These are phyloP conservation scores for Papiliotrema nemorosa DNA, from an alignment of 1,284 basidiomycete species.

Conservation along the genomic window DNA sequence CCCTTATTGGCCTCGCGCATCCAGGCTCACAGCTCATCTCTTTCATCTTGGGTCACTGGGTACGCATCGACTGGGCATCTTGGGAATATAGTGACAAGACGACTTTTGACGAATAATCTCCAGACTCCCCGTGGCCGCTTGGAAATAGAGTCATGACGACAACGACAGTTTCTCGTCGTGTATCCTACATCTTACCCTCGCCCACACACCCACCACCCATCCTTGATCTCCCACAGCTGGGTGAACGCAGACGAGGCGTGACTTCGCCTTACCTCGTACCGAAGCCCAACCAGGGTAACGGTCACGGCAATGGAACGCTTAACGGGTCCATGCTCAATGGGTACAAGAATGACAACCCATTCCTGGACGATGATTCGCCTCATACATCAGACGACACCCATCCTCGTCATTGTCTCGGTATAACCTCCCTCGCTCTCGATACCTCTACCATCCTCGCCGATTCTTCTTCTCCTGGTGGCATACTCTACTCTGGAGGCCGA, in stretches of 20 bases:
- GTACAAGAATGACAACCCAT: constrained; percentile 25
- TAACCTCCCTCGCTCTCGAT: constrained; percentile 81
- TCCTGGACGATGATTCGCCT: constrained; percentile 14
- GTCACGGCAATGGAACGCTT: constrained; percentile 11
- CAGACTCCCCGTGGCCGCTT: too few species aligned
- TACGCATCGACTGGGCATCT: too few species aligned
- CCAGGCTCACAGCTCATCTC: too few species aligned
- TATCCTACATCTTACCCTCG: constrained; percentile 81
- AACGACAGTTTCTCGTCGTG: constrained; percentile 51
- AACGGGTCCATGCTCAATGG: neutral
- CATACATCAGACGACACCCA: constrained; percentile 46
- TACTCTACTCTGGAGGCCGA: constrained; percentile 87
- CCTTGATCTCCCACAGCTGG: constrained; percentile 67
- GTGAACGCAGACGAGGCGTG: constrained; percentile 59
- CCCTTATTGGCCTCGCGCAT: too few species aligned
- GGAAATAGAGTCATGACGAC: too few species aligned
- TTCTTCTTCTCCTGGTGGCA: constrained; percentile 69
- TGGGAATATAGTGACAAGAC: too few species aligned
- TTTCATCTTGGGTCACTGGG: too few species aligned
- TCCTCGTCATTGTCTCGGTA: constrained; percentile 80
- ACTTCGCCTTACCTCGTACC: constrained; percentile 64
- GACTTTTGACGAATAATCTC: too few species aligned
- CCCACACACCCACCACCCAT: constrained; percentile 62
- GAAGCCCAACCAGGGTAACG: constrained; percentile 20
- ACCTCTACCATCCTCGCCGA: constrained; percentile 70